Evolutionary conservation across 768 basidiomycete genomes (phyloP).

Genomic region (Pilatotrama ljubarskyi): DNA sequence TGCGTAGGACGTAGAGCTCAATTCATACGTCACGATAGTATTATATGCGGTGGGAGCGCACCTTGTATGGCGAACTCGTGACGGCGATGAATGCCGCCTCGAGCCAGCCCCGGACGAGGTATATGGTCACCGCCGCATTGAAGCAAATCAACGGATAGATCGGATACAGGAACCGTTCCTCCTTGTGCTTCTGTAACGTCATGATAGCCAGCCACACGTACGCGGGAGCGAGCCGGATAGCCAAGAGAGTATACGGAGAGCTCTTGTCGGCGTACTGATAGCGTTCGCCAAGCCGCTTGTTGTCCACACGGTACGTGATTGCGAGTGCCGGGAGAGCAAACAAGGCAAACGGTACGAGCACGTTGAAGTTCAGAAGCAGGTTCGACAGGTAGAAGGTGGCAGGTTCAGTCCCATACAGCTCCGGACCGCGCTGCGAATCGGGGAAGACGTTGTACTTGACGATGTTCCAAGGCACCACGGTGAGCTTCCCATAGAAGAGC

Average conservation of each 20-base stretch:
- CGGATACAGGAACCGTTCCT: conserved; percentile 98
- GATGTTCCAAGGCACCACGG: conserved; percentile 91
- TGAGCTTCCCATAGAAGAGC: conserved; percentile 77
- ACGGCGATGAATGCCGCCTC: conserved; percentile 72
- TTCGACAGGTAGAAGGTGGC: conserved; percentile 87
- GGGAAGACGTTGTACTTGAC: conserved; percentile 92
- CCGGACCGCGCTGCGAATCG: conserved; percentile 75
- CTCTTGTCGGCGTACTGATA: conserved; percentile 57
- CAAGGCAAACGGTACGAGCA: conserved; percentile 78
- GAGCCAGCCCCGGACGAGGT: conserved; percentile 83
- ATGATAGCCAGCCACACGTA: conserved; percentile 91
- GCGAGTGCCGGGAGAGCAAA: conserved; percentile 75
- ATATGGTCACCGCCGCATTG: conserved; percentile 89
- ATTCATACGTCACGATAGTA: neutral
- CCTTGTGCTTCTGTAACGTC: conserved; percentile 87
- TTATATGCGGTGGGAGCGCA: conserved; percentile 41
- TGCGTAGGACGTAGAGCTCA: conserved; percentile 34
- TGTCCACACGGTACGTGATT: conserved; percentile 74
- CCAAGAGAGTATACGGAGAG: conserved; percentile 78
- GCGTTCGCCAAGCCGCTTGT: conserved; percentile 65
- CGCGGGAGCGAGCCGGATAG: conserved; percentile 78
- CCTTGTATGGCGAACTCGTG: conserved; percentile 85
- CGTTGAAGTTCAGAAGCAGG: conserved; percentile 92
- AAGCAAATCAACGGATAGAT: conserved; percentile 90
- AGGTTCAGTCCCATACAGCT: conserved; percentile 90